These are phyloP conservation scores for Solanum okadae DNA, from an alignment of 257 asterid species.

Conservation along the genomic window DNA sequence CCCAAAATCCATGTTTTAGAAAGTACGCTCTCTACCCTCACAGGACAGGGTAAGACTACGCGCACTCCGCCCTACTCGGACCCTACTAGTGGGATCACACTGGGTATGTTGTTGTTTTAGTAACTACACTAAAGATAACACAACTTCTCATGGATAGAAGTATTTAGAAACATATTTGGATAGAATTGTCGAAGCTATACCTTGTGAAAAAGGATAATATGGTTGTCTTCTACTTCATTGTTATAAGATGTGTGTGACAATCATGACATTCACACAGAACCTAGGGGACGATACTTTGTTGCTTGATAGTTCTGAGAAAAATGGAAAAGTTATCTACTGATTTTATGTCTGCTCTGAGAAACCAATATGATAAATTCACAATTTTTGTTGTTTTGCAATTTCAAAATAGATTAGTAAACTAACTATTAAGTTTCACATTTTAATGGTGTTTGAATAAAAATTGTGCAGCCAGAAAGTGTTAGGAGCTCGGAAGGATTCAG, in stretches of 20 bases:
- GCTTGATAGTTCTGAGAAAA: neutral
- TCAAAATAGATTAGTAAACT: neutral
- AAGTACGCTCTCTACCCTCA: neutral
- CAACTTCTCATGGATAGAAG: neutral
- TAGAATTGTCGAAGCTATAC: neutral
- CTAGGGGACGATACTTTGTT: neutral
- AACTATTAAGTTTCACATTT: neutral
- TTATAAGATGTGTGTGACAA: neutral
- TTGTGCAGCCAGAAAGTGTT: conserved; percentile 59
- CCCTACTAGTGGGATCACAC: neutral
- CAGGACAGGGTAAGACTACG: neutral
- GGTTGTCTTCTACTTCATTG: neutral
- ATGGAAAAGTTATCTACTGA: neutral
- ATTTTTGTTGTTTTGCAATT: neutral
- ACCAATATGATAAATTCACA: neutral
- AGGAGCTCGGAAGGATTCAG: conserved; percentile 41
- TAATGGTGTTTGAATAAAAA: neutral
- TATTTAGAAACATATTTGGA: neutral
- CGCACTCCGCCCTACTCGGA: neutral
- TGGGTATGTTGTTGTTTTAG: neutral
- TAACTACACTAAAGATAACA: neutral
- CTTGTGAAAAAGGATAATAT: neutral
- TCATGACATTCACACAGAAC: neutral
- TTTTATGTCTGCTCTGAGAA: neutral
- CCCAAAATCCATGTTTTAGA: neutral